A percentile compares a stretch with the other conserved stretches of the same genome.
Evolutionary conservation across 176 grass and related monocot species (phyloP).

Genomic region (Echinochloa phyllopogon): DNA sequence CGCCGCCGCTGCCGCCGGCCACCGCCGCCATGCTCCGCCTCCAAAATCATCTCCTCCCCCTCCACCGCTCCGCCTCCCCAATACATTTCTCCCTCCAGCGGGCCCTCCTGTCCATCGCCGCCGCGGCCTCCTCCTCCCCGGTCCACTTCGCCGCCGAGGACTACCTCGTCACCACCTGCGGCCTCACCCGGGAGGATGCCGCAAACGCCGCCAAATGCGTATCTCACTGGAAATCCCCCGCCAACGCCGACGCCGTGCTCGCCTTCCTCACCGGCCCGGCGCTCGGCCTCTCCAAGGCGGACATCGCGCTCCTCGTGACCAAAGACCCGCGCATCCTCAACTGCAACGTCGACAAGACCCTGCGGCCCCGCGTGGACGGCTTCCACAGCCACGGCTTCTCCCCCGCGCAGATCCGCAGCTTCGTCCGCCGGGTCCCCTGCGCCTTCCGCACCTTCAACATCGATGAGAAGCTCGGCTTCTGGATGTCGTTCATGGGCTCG

Average conservation of each 20-base stretch:
- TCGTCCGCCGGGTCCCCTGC: background rate
- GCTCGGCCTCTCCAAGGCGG: constrained; percentile 46
- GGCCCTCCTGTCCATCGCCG: background rate
- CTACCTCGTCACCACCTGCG: constrained; percentile 52
- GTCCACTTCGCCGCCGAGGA: constrained; percentile 16
- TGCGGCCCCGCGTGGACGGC: constrained; percentile 36
- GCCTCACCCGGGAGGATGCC: constrained; percentile 42
- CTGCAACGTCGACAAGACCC: constrained; percentile 55
- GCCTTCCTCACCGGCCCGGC: constrained; percentile 46
- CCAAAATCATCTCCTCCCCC: constrained; percentile 2
- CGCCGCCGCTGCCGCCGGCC: background rate
- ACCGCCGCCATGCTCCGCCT: constrained; percentile 22
- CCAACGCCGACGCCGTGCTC: constrained; percentile 40
- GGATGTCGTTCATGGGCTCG: constrained; percentile 45
- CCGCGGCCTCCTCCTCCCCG: background rate
- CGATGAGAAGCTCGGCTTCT: constrained; percentile 56
- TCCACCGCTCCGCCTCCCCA: background rate
- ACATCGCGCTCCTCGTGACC: constrained; percentile 42
- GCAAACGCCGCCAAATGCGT: constrained; percentile 13
- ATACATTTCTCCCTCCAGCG: background rate
- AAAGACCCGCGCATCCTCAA: constrained; percentile 43
- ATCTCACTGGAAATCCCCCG: constrained; percentile 37
- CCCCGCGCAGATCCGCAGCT: constrained; percentile 17
- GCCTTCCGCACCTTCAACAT: constrained; percentile 36
- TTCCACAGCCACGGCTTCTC: constrained; percentile 51